Evolutionary conservation across 2,329 filamentous ascomycete species (phyloP).

Genomic region (Talaromyces verruculosus): DNA sequence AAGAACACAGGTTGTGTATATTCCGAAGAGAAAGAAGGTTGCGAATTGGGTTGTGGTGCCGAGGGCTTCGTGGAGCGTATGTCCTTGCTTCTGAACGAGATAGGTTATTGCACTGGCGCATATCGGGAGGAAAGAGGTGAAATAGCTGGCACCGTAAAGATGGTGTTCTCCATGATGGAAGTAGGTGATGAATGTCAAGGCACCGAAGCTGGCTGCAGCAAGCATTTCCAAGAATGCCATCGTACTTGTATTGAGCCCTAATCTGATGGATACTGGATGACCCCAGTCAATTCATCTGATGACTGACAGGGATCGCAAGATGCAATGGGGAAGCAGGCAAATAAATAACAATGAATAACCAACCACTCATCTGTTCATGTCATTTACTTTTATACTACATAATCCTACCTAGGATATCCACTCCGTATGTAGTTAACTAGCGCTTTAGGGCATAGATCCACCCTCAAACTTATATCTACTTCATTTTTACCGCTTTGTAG

Average conservation of each 20-base stretch:
- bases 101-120: constrained; percentile 10
- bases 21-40: constrained; percentile 3
- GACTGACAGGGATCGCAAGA: not conserved
- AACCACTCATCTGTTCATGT: too few relatives aligned
- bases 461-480: too few relatives aligned
- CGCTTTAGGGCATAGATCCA: too few relatives aligned
- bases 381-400: too few relatives aligned
- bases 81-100: not conserved
- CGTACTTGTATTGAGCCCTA: not conserved
- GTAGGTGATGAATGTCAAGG: not conserved
- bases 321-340: not conserved
- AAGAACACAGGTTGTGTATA: constrained; percentile 32
- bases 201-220: not conserved
- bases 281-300: not conserved
- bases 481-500: too few relatives aligned
- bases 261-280: not conserved
- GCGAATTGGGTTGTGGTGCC: not conserved
- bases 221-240: not conserved
- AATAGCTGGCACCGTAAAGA: constrained; percentile 20
- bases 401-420: too few relatives aligned
- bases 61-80: not conserved
- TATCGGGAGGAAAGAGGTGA: constrained; percentile 1
- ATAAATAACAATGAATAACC: not conserved
- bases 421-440: too few relatives aligned
- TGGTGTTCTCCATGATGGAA: constrained; percentile 26